A percentile compares a stretch with the other conserved stretches of the same genome.
These are phyloP conservation scores for Nothophytophthora sp. DNA, from an alignment of 352 stramenopile species.

Conservation along the genomic window DNA sequence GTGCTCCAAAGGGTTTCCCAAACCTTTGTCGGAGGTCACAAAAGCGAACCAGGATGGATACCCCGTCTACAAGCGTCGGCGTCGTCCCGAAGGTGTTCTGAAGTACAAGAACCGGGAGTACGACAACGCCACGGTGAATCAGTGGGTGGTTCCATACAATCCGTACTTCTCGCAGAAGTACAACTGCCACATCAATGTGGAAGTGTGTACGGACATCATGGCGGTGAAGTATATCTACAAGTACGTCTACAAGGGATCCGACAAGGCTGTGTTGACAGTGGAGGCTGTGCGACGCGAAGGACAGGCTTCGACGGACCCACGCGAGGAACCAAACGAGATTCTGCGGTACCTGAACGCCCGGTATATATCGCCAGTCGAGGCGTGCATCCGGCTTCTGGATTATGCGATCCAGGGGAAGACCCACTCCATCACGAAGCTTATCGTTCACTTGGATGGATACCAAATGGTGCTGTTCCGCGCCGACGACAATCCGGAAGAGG, in stretches of 20 bases:
- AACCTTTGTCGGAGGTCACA: slow-evolving; percentile 9
- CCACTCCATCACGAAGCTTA: slow-evolving; percentile 13
- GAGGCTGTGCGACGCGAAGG: background rate
- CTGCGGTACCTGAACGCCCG: slow-evolving; percentile 19
- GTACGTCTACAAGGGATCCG: slow-evolving; percentile 61
- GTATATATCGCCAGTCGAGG: slow-evolving; percentile 36
- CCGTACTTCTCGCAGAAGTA: slow-evolving; percentile 51
- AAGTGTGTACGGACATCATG: slow-evolving; percentile 37
- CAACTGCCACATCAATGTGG: slow-evolving; percentile 60
- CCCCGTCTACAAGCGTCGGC: slow-evolving; percentile 8
- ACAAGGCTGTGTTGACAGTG: slow-evolving; percentile 24
- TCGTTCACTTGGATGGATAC: background rate
- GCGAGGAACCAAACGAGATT: slow-evolving; percentile 24
- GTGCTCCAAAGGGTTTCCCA: slow-evolving; percentile 24
- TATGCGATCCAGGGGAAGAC: slow-evolving; percentile 18
- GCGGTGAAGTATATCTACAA: slow-evolving; percentile 65
- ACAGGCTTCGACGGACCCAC: background rate
- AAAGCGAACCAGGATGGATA: slow-evolving; percentile 2
- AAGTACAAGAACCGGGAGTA: background rate
- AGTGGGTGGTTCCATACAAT: slow-evolving; percentile 64
- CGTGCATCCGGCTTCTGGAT: slow-evolving; percentile 22
- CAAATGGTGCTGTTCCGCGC: background rate
- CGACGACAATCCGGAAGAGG: background rate
- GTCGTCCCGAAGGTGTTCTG: background rate
- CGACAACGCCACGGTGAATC: slow-evolving; percentile 28